Evolutionary conservation across 1,139 yeast genomes (phyloP).

Genomic region (Tardiomyces blankii): DNA sequence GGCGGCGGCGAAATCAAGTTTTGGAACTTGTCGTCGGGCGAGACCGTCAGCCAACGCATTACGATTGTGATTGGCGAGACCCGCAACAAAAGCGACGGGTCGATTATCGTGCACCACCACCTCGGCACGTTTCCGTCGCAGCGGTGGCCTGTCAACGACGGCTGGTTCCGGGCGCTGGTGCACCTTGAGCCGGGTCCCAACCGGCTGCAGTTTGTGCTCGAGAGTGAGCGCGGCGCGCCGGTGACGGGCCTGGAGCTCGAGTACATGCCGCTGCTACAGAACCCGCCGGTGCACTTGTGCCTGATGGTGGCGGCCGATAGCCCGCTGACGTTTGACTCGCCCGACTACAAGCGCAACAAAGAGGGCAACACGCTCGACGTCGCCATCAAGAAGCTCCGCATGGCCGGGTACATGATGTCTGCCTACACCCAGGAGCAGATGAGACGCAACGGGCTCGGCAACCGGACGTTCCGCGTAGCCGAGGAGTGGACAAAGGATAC

Average conservation of each 20-base stretch:
- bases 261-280: slow-evolving; percentile 50
- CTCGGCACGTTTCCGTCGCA: slow-evolving; percentile 56
- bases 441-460: slow-evolving; percentile 69
- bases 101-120: slow-evolving; percentile 36
- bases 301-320: slow-evolving; percentile 72
- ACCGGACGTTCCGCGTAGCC: slow-evolving; percentile 64
- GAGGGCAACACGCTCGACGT: slow-evolving; percentile 63
- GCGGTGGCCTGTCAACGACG: slow-evolving; percentile 55
- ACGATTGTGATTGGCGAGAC: slow-evolving; percentile 14
- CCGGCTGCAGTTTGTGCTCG: slow-evolving; percentile 19
- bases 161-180: slow-evolving; percentile 63
- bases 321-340: slow-evolving; percentile 61
- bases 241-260: slow-evolving; percentile 21
- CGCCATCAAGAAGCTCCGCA: slow-evolving; percentile 69
- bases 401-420: slow-evolving; percentile 85
- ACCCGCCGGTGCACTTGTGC: slow-evolving; percentile 77
- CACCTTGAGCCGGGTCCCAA: slow-evolving; percentile 55
- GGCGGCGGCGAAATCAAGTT: neutral
- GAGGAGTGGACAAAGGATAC: slow-evolving; percentile 54
- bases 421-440: slow-evolving; percentile 91
- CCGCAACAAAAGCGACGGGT: slow-evolving; percentile 14
- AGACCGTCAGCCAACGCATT: slow-evolving; percentile 12
- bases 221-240: slow-evolving; percentile 11
- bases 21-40: neutral
- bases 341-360: slow-evolving; percentile 37